Percentiles rank a stretch among this genome's conserved stretches.
Evolutionary conservation across 202 grass and related monocot species (phyloP).

Genomic region (Dendrocalamus latiflorus): DNA sequence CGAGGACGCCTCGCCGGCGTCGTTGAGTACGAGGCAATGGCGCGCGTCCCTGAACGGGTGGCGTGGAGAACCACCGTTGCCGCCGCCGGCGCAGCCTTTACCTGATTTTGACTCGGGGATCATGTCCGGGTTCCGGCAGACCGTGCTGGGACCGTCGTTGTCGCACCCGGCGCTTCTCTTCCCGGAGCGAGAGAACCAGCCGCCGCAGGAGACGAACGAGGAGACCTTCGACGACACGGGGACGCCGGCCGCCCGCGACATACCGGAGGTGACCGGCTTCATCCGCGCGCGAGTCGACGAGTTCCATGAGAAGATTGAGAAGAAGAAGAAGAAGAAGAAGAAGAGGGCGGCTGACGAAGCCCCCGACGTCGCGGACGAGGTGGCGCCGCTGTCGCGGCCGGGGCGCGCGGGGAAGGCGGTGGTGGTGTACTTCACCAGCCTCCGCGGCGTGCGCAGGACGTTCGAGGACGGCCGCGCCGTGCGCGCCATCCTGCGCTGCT

Average conservation of each 20-base stretch:
- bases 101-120: slow-evolving; percentile 35
- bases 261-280: slow-evolving; percentile 37
- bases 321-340: too few relatives aligned
- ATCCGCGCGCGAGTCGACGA: slow-evolving; percentile 39
- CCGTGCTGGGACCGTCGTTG: slow-evolving; percentile 33
- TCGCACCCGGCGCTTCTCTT: slow-evolving; percentile 39
- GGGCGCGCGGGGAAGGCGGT: slow-evolving; percentile 11
- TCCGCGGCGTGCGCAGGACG: too few relatives aligned
- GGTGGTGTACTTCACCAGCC: too few relatives aligned
- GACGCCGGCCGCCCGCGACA: slow-evolving; percentile 2
- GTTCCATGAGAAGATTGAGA: slow-evolving; percentile 40
- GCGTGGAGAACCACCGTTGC: not conserved
- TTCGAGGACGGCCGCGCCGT: too few relatives aligned
- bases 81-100: not conserved
- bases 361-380: too few relatives aligned
- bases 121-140: slow-evolving; percentile 31
- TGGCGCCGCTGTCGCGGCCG: not conserved
- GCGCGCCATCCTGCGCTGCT: too few relatives aligned
- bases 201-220: not conserved
- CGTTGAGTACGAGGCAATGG: not conserved
- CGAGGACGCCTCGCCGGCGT: slow-evolving; percentile 27
- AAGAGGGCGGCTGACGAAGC: not conserved
- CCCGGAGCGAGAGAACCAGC: not conserved
- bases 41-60: not conserved
- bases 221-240: not conserved